Conservation (phyloP, 1,284 basidiomycete genomes). For the Ganoderma resinaceum region DNA sequence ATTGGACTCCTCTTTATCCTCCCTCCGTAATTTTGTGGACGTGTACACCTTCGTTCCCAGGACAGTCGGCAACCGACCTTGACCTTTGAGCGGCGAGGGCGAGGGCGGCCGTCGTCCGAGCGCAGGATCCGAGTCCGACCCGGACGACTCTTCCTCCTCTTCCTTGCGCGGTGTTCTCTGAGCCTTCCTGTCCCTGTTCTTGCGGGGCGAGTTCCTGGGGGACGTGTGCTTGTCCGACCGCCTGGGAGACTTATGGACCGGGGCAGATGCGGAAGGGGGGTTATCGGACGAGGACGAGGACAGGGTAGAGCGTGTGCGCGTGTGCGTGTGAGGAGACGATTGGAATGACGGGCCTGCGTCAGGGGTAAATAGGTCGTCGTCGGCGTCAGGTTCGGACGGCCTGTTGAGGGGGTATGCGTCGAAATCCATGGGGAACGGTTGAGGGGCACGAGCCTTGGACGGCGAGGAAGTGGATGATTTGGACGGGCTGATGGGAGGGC, state of each 20-base stretch:
- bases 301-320: slow-evolving; percentile 14
- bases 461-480: slow-evolving; percentile 5
- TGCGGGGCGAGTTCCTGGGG: slow-evolving; percentile 21
- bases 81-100: slow-evolving; percentile 23
- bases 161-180: slow-evolving; percentile 4
- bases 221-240: slow-evolving; percentile 36
- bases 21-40: neutral
- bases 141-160: slow-evolving; percentile 25
- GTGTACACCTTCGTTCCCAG: neutral
- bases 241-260: slow-evolving; percentile 37
- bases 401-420: slow-evolving; percentile 13
- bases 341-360: slow-evolving; percentile 12
- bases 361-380: slow-evolving; percentile 20
- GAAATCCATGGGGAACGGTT: slow-evolving; percentile 37
- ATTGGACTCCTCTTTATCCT: slow-evolving; percentile 20
- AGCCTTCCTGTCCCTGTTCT: neutral
- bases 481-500: neutral
- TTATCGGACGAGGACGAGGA: slow-evolving; percentile 17
- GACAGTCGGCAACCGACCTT: neutral
- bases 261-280: neutral
- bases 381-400: neutral
- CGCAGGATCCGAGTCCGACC: slow-evolving; percentile 1
- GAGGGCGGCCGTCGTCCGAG: slow-evolving; percentile 16
- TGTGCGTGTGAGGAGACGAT: slow-evolving; percentile 20
- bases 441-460: slow-evolving; percentile 13